phyloP scores from a whole-genome alignment of 2,329 filamentous ascomycete species.

The Botryosphaeria agaves region DNA sequence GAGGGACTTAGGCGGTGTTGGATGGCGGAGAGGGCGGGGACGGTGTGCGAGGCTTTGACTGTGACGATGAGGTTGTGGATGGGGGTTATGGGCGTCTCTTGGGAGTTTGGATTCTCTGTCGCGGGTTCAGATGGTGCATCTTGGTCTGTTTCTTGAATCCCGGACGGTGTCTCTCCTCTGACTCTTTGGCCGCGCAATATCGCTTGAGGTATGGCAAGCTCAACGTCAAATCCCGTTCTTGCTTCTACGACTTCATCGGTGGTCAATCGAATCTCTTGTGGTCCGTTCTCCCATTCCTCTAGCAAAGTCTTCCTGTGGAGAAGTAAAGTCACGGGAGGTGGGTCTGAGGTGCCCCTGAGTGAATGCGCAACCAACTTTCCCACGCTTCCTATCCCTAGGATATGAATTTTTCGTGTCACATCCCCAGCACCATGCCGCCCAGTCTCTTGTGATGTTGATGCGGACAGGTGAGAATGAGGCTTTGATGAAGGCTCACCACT shows the following conservation, averaged over 20 bases:
- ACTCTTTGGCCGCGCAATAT: no score
- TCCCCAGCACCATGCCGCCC: no score
- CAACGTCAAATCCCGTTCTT: constrained; percentile 26
- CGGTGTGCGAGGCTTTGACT: constrained; percentile 54
- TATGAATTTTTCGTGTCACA: constrained; percentile 42
- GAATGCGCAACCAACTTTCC: constrained; percentile 64
- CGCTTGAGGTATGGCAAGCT: constrained; percentile 18
- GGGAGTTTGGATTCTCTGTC: no score
- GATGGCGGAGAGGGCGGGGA: constrained; percentile 49
- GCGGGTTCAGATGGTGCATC: no score
- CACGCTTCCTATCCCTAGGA: constrained; percentile 68
- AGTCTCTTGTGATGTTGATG: no score
- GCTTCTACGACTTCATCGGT: constrained; percentile 23
- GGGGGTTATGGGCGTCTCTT: no score
- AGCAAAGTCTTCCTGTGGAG: constrained; percentile 38
- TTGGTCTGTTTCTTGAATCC: no score
- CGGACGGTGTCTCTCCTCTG: no score
- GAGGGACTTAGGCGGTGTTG: constrained; percentile 46
- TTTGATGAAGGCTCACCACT: no score
- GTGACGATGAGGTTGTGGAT: constrained; percentile 64
- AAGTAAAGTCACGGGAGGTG: constrained; percentile 65
- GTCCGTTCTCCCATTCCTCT: constrained; percentile 28
- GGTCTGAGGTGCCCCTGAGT: constrained; percentile 40
- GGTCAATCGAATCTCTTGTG: constrained; percentile 27
- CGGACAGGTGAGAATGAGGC: no score